phyloP scores from a whole-genome alignment of 176 grass and related monocot genomes.

The Triticum dicoccoides region DNA sequence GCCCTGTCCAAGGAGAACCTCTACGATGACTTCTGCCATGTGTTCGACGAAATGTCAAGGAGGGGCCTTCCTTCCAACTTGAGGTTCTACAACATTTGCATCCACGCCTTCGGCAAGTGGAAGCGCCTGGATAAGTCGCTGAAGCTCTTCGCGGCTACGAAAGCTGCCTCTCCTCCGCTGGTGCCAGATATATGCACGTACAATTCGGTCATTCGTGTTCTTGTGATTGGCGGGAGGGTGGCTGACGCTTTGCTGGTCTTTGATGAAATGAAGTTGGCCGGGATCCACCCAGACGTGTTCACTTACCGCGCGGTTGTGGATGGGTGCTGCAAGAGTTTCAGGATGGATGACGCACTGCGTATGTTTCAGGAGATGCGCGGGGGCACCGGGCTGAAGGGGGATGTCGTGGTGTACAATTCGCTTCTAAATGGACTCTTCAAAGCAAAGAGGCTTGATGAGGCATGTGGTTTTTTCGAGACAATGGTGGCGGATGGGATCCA shows the following conservation, averaged over 20 bases:
- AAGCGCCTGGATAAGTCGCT: constrained; percentile 51
- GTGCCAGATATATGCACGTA: constrained; percentile 70
- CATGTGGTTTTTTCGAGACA: constrained; percentile 75
- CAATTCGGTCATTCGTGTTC: constrained; percentile 66
- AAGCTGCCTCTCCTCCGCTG: constrained; percentile 38
- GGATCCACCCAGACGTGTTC: constrained; percentile 55
- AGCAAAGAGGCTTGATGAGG: constrained; percentile 76
- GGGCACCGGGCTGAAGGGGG: constrained; percentile 34
- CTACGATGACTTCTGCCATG: constrained; percentile 53
- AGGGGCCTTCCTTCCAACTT: constrained; percentile 54
- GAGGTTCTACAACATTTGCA: constrained; percentile 78
- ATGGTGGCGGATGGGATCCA: constrained; percentile 74
- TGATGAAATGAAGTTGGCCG: constrained; percentile 65
- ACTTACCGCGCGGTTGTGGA: constrained; percentile 60
- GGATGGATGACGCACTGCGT: constrained; percentile 55
- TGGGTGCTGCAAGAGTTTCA: constrained; percentile 81
- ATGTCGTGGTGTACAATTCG: constrained; percentile 70
- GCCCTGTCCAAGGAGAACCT: constrained; percentile 47
- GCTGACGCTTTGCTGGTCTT: constrained; percentile 50
- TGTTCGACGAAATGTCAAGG: constrained; percentile 74
- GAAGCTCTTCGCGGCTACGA: constrained; percentile 66
- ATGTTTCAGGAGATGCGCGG: constrained; percentile 79
- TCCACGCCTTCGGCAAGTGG: constrained; percentile 78
- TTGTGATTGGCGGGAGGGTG: constrained; percentile 52
- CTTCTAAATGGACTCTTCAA: constrained; percentile 88